Base-by-base conservation (phyloP, 176 grass and related monocot species). In the Lolium multiflorum region DNA sequence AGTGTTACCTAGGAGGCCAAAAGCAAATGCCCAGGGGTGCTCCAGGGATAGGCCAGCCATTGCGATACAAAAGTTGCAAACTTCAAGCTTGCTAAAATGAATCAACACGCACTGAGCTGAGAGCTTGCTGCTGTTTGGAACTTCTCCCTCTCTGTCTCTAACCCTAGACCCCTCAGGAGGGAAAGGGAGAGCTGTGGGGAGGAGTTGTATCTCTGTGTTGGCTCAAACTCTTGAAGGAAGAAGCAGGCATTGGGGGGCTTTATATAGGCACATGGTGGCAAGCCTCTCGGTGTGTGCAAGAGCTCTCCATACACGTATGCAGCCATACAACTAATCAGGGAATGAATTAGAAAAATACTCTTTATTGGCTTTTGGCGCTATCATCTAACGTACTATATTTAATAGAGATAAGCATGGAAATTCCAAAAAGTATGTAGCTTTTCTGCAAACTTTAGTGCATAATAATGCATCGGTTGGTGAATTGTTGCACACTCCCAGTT, bases 1-100 rank as follows among this genome's bases (percentile, higher is more conserved):
- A 41, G n/a, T 78, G 78, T 69, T 95, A 95, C 93, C 93, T 85
- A 95, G 83, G 69, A 95, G 84, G 72, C 93, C 93, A 70, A 95
- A 95, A 4, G 80, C 38, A 41, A 95, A 93, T 5, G 90, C 93
- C 90, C 87, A 92, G 12, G 93, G 93, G 10, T 95, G 90, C 4
- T 95, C 59, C 67, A 92, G 11, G 4, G 93, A 90, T 21, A 95
- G 82, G 67, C 90, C 87, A 21, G 78, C 88, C 93, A 95, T 95
- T 83, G 55, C 49, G 73, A 77, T 79, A 55, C 43, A 70, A 82
- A 28, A 41, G 54, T 71, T 71, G 37, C 67, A 43, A 69, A 71
- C 17, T 71, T 43, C 17, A 82, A 78, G 73, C 62, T 82, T 38
- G n/a, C 67, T 68, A 68, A 68, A 38, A 68, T 39, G 31, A 68